Evolutionary conservation across 306 rosid species (phyloP).

Genomic region (Medicago lupulina): DNA sequence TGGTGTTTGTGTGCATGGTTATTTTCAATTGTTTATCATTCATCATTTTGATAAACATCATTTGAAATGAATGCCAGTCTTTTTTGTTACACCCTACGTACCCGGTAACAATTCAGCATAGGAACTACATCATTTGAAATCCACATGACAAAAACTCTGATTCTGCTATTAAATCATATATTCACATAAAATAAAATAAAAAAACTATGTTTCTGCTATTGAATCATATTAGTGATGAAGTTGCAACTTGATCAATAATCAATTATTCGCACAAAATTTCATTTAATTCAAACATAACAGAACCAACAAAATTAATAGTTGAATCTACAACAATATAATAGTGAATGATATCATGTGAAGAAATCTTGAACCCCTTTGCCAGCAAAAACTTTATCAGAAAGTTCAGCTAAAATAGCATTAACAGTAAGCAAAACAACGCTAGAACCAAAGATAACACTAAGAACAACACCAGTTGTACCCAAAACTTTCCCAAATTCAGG

Average conservation of each 20-base stretch:
- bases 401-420: constrained; percentile 80
- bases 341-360: constrained; percentile 42
- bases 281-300: no score
- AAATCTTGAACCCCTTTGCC: constrained; percentile 89
- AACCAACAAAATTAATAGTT: not conserved
- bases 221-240: not conserved
- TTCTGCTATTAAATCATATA: not conserved
- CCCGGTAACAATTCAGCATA: not conserved
- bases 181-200: not conserved
- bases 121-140: constrained; percentile 1
- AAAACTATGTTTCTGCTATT: not conserved
- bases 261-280: no score
- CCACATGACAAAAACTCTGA: not conserved
- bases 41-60: no score
- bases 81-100: not conserved
- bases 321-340: not conserved
- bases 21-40: no score
- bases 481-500: constrained; percentile 82
- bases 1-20: no score
- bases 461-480: constrained; percentile 86
- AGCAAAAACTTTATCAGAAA: constrained; percentile 70
- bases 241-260: not conserved
- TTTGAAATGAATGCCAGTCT: not conserved
- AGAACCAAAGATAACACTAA: constrained; percentile 82
- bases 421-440: constrained; percentile 87